Evolutionary conservation across 2,329 filamentous ascomycete genomes (phyloP), one percentile per base, ranked within the genome.

Genomic region (Thelonectria blattea): DNA sequence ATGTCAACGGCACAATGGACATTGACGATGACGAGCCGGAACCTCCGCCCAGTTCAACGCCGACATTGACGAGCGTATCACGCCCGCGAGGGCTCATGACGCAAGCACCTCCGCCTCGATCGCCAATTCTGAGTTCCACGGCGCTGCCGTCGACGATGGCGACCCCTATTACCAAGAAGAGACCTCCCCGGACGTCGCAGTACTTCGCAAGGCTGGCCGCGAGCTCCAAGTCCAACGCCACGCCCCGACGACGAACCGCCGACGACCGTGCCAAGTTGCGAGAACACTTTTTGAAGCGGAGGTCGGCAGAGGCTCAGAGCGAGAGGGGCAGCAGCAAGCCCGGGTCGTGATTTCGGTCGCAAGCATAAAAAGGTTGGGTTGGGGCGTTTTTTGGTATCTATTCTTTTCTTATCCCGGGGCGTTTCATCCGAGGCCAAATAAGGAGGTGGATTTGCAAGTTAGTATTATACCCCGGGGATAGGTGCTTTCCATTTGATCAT

Each of bases 231-330:
- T 18, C 61, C 10, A 60, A 53, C 17, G 45, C 63, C 37, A 66
- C 60, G 7, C 60, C 56, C 14, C 53, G 51, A 18, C 54, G 56
- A 30, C 61, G 67, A 17, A 63, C 68, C 18, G 59, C 53, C 7
- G 69, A 70, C 46, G 65, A 73, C 37, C 61, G 65, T 39, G 69
- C 57, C 1, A 68, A 66, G 18, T 58, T 75, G 27, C 60, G 66
- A 17, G 70, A 71, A 32, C 67, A 72, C 55, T 71, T 75, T 56
- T 61, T 69, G 32, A 71, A 64, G 47, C 67, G 61, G 18, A 65
- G 55, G 18, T 56, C 64, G 1, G 54, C 58, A n/a, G 61, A 55
- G 7, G 60, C 56, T 27, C 50, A 51, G 41, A 51, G 50, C 43
- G 22, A 27, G 14, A 22, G 53, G 24, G 66, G 66, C 34, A 65